A percentile compares a stretch with the other conserved stretches of the same genome.
These are phyloP conservation scores for Tetrahymena thermophila DNA, from an alignment of 73 alveolate genomes.

Conservation along the genomic window DNA sequence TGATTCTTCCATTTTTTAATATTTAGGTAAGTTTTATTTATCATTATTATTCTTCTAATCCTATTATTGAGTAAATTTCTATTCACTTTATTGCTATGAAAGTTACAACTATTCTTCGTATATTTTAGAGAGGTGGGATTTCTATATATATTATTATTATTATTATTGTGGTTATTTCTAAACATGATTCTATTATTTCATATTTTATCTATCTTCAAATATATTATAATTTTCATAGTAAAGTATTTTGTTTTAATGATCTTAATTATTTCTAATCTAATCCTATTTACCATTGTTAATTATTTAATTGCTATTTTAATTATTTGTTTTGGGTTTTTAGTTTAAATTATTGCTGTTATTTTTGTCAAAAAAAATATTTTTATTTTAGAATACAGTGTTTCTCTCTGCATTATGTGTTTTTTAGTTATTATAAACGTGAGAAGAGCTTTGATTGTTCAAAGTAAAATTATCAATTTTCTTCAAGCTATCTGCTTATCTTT, in stretches of 20 bases:
- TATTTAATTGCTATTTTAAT: too few species aligned
- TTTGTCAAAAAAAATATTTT: too few species aligned
- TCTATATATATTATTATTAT: neutral
- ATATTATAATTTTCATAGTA: neutral
- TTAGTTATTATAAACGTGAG: neutral
- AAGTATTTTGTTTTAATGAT: neutral
- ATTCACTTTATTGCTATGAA: neutral
- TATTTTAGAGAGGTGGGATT: neutral
- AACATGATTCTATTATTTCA: neutral
- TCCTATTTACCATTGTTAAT: neutral
- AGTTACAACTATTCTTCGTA: neutral
- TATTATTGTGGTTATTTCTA: neutral
- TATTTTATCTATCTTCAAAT: neutral
- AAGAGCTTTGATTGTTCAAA: neutral
- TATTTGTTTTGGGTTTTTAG: neutral
- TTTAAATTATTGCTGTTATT: neutral
- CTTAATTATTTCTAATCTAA: too few species aligned
- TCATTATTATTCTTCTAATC: neutral
- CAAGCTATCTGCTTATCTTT: neutral
- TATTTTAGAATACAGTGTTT: neutral
- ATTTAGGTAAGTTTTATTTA: neutral
- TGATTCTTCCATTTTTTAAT: neutral
- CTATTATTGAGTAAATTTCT: neutral
- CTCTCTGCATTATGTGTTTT: neutral
- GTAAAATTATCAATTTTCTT: neutral